Evolutionary conservation across 345 rosid genomes (phyloP).

Genomic region (Rhodomyrtus tomentosa): DNA sequence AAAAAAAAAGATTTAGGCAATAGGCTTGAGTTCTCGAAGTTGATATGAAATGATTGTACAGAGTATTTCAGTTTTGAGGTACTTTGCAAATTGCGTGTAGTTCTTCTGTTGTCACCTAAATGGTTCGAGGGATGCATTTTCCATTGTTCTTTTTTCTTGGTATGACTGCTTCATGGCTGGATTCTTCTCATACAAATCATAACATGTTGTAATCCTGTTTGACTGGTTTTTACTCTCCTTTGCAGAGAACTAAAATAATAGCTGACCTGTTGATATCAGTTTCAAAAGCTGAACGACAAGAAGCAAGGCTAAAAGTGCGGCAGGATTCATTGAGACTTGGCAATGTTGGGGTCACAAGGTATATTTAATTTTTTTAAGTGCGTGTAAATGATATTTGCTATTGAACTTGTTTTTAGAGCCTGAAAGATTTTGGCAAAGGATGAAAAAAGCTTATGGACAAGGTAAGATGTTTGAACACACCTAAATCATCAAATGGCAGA

Average conservation of each 20-base stretch:
- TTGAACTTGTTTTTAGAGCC: neutral
- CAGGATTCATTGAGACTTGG: constrained; percentile 97
- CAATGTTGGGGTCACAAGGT: constrained; percentile 97
- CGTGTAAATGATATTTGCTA: neutral
- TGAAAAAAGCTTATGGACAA: neutral
- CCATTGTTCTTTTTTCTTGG: neutral
- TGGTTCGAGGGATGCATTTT: neutral
- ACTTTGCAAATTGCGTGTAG: neutral
- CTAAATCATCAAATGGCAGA: neutral
- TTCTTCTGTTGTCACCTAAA: neutral
- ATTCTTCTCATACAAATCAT: neutral
- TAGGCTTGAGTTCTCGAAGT: neutral
- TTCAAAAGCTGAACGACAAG: constrained; percentile 95
- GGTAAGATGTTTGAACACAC: neutral
- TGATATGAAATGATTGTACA: neutral
- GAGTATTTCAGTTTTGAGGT: neutral
- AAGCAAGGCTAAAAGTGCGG: constrained; percentile 92
- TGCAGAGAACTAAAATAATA: constrained; percentile 84
- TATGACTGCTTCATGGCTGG: neutral
- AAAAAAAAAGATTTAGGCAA: neutral
- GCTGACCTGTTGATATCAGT: constrained; percentile 92
- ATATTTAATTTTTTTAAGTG: neutral
- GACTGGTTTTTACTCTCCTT: neutral
- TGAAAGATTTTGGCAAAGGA: neutral
- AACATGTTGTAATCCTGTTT: neutral